Base-by-base conservation (phyloP, 1,284 basidiomycete genomes). In the Gastroboletus turbinatus region DNA sequence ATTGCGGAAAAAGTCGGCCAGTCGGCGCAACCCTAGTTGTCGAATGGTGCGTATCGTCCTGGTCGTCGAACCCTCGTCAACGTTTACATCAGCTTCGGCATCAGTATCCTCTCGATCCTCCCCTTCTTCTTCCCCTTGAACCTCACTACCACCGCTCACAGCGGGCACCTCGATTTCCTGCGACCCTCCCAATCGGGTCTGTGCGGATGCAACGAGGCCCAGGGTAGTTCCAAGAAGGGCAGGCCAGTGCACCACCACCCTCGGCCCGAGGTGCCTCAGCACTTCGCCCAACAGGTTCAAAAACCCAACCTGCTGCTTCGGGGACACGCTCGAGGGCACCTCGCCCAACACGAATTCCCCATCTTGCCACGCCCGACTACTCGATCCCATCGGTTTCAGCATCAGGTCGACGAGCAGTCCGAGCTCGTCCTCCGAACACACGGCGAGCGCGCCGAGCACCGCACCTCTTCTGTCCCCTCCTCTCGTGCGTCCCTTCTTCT, bases 1-100 rank as follows among this genome's bases (percentile, higher is more conserved):
- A 39, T 78, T 79, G 29, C 84, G 82, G 80, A 96, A 94, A 76
- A 98, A 96, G 66, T 96, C 92, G 1, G 87, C 85, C 38, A 98
- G 75, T 14, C 96, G 87, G 71, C 93, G 94, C 55, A 98, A 73
- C 7, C 93, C 94, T 0, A 90, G 78, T 58, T 94, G 92, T 9
- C 96, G 84, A 36, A 96, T 80, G 16, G 80, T 77, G 40, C 90
- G 82, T 21, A 82, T 65, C 0, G 80, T 73, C 56, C 81, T 83
- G 11, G 75, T 67, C 5, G 74, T 69, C 56, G 70, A 73, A 3
- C 69, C 71, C 1, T 73, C 75, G 3, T 72, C 73, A 2, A 64
- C 69, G n/a, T 68, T 69, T 6, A 64, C 64, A 25, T 63, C 61
- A 0, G 56, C 73, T 16, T 73, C 72, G 1, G 68, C 62, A 11